Evolutionary conservation across 2,329 filamentous ascomycete species (phyloP), one percentile per base, ranked within the genome.

Genomic region (Chaetomium strumarium): DNA sequence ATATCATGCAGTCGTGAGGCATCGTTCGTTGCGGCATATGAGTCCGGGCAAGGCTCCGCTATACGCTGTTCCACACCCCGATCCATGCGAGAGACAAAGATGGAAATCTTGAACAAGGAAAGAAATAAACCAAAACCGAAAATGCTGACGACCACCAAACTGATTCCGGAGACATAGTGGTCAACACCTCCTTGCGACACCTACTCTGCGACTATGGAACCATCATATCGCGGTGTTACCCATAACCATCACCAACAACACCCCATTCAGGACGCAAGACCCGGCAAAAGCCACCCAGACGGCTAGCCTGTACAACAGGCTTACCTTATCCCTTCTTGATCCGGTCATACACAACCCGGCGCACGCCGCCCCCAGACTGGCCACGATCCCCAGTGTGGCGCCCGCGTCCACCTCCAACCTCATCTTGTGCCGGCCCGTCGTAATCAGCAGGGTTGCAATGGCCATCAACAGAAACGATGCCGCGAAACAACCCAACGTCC

Each of bases 341-440:
- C 84, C 65, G 57, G 80, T 76, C 64, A 79, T 75, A 33, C 77
- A 80, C 7, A 88, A 72, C 1, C 77, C 85, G 12, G 78, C 72
- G 43, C 82, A 79, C 0, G 80, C 81, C 61, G 83, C 83, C 55
- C 83, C 75, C 38, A 90, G 66, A 57, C 84, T 87, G 30, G 80
- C 74, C 31, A 87, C 75, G 14, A 86, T 82, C 10, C 86, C 87
- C 38, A 88, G 74, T 1, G 87, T 75, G 2, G 88, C 85, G 9
- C 84, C 87, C 0, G 80, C 80, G 61, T 91, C 86, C 3, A 92
- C 88, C 66, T 88, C 82, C n/a, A 82, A 75, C 5, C 79, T 75
- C 58, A 85, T 75, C 65, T 80, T 85, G 64, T 82, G 84, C 43
- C 80, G 76, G 9, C 86, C 87, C 1, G 88, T 88, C 13, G 74